phyloP scores from a whole-genome alignment of 2,329 filamentous ascomycete genomes.

The Stagonosporopsis vannaccii region DNA sequence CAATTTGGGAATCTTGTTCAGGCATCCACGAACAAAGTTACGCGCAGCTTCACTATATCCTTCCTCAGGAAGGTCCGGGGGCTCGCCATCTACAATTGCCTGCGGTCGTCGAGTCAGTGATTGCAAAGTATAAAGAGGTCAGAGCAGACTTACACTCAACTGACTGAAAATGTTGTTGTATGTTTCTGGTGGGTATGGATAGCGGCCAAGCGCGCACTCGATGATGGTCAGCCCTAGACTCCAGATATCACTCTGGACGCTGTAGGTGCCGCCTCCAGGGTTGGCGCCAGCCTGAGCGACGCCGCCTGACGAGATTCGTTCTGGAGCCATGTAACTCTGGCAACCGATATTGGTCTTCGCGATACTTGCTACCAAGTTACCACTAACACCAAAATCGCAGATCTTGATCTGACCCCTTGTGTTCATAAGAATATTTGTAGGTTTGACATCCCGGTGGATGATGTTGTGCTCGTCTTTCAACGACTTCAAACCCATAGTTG shows the following conservation, averaged over 20 bases:
- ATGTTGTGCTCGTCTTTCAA: constrained; percentile 99
- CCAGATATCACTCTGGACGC: constrained; percentile 98
- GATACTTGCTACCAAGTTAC: constrained; percentile 95
- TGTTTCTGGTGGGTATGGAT: constrained; percentile 96
- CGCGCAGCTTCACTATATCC: constrained; percentile 80
- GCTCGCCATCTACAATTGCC: constrained; percentile 98
- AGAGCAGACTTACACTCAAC: constrained; percentile 74
- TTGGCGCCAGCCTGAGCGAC: constrained; percentile 74
- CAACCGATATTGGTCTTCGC: constrained; percentile 99
- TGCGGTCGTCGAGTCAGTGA: constrained; percentile 49
- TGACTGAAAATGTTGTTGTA: constrained; percentile 99
- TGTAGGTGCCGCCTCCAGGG: constrained; percentile 83
- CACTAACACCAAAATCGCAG: constrained; percentile 96
- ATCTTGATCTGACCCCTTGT: constrained; percentile 93
- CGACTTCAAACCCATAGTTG: constrained; percentile 87
- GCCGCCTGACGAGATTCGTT: constrained; percentile 88
- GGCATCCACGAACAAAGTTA: constrained; percentile 86
- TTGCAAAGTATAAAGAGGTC: not conserved
- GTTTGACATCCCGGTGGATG: constrained; percentile 98
- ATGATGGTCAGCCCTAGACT: constrained; percentile 93
- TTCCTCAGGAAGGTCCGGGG: constrained; percentile 80
- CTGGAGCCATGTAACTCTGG: constrained; percentile 98
- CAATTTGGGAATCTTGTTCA: constrained; percentile 90
- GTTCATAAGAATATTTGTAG: constrained; percentile 97
- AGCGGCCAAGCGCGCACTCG: constrained; percentile 91